Evolutionary conservation across 163 green algal species (phyloP), one percentile per base, ranked within the genome.

Genomic region (Trebouxiophyceae sp.): DNA sequence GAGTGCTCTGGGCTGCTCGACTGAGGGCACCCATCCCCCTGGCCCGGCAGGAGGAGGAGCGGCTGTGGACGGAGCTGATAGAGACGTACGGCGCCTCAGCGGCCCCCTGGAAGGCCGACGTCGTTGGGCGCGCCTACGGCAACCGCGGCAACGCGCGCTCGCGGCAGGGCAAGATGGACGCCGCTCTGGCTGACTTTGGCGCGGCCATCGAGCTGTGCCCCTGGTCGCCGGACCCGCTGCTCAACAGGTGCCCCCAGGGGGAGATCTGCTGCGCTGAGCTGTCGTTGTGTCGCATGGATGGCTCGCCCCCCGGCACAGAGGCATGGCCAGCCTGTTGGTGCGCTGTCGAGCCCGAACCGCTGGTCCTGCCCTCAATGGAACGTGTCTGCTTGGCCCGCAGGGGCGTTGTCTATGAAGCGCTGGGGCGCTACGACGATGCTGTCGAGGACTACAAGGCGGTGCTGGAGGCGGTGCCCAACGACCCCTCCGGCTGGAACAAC

Each of bases 61-160:
- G 64, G 1, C 33, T 86, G 16, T 95, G 88, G 89, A 93, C 80
- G 0, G 47, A 84, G 62, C 84, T 96, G 50, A 95, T 95, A 26
- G 34, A 91, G 0, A 72, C 70, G 26, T 95, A 92, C 63, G 61
- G 76, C 31, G 45, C 39, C 3, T 23, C 81, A 29, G 73, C 92
- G 33, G 63, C 70, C 16, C 70, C 78, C 31, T 96, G 89, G 89
- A 80, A 82, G 46, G 74, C 85, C 0, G 89, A 96, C 66, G 78
- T 95, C 39, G 86, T 78, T 16, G 72, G 74, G 3, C 57, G 89
- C n/a, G 88, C 87, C 5, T 87, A 70, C 46, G 90, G 89, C 58
- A 97, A 97, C 77, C 77, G 90, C 8, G 91, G 91, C 63, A 97
- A 97, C 68, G 86, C 88, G 2, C 75, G 86, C 27, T 82, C 81